Evolutionary conservation across 495 filamentous ascomycete genomes (phyloP).

Genomic region (Neurospora pannonica): DNA sequence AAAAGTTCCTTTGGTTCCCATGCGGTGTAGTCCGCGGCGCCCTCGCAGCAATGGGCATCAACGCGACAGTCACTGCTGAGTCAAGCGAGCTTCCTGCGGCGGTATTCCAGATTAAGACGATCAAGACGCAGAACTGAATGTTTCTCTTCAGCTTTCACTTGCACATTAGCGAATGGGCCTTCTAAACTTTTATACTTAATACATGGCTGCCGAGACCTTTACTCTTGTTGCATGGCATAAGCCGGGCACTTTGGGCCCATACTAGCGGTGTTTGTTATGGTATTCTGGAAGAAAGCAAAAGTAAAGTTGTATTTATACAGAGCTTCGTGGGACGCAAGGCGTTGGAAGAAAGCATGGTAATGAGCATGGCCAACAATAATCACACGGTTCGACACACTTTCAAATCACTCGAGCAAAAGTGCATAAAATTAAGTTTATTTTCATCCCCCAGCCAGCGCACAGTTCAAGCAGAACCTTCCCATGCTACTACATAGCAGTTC

Average conservation of each 20-base stretch:
- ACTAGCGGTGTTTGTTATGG: neutral
- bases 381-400: neutral
- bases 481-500: neutral
- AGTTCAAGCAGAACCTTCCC: neutral
- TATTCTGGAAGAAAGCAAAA: neutral
- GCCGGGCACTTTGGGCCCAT: neutral
- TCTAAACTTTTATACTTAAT: neutral
- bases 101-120: slow-evolving; percentile 93
- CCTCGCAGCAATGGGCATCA: slow-evolving; percentile 79
- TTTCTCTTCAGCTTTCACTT: neutral
- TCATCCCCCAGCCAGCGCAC: neutral
- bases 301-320: neutral
- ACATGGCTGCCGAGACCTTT: neutral
- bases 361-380: neutral
- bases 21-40: slow-evolving; percentile 85
- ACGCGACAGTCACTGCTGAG: slow-evolving; percentile 84
- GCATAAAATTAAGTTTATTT: neutral
- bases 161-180: neutral
- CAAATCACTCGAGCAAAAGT: neutral
- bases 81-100: slow-evolving; percentile 75
- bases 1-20: slow-evolving; percentile 86
- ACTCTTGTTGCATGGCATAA: neutral
- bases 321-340: neutral
- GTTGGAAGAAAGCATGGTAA: neutral
- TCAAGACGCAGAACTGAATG: slow-evolving; percentile 27